Evolutionary conservation across 1,139 yeast species (phyloP), one percentile per base, ranked within the genome.

Genomic region (Blastobotrys buckinghamii): DNA sequence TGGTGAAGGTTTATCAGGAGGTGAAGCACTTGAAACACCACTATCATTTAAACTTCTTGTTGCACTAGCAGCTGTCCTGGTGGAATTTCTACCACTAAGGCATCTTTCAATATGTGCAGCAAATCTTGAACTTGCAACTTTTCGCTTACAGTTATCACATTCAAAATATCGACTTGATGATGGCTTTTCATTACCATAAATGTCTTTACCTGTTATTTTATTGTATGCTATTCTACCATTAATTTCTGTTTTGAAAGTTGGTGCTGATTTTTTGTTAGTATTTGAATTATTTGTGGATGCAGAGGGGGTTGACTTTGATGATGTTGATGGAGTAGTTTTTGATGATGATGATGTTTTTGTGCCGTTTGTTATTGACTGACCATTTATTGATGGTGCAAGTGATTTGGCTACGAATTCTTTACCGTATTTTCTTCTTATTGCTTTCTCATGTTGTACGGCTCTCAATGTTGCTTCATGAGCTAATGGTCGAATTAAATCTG

Each of bases 101-200:
- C 98, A 92, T 59, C 95, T 79, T 62, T 88, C 94, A 42, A 90
- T 75, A 66, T 92, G 98, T 46, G 87, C 90, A 2, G 97, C 97
- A 71, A 87, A 89, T 52, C 98, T 72, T 35, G 87, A 82, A 0
- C 96, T 96, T 0, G 96, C 92, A 15, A 92, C 84, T 60, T 84
- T 86, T 49, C 98, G 73, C 7, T 79, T 81, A 66, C 98, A 92
- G 57, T 84, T 84, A 15, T 77, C 75, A 67, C 98, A 92, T 51
- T 71, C 77, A 61, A 88, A 87, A 65, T 89, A 89, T 19, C 73
- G 63, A 24, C 68, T 60, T 19, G 73, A 77, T 2, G 67, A 62
- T 7, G 67, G 61, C 52, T 73, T 74, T 40, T 72, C 76, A 45
- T 72, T 72, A 0, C 79, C 78, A 58, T 75, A 78, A 16, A 78